A percentile compares a stretch with the other conserved stretches of the same genome.
These are phyloP conservation scores for Suhomyces bolitotheri DNA, from an alignment of 1,139 yeast species.

Conservation along the genomic window DNA sequence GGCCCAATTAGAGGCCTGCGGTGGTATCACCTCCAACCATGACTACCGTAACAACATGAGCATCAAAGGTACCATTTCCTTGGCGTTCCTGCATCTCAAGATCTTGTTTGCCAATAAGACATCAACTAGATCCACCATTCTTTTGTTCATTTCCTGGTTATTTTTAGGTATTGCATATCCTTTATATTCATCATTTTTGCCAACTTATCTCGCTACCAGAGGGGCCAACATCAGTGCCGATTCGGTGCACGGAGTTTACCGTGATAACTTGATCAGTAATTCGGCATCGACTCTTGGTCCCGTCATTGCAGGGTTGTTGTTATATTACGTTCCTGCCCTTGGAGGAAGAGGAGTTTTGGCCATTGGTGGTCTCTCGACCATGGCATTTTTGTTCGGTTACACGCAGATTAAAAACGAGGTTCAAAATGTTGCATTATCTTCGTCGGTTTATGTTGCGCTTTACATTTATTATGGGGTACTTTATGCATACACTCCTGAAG, in stretches of 20 bases:
- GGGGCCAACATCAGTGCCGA: constrained; percentile 40
- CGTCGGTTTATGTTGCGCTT: constrained; percentile 50
- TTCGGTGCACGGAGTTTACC: constrained; percentile 42
- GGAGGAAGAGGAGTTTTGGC: constrained; percentile 60
- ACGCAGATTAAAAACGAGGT: constrained; percentile 52
- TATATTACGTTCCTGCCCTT: constrained; percentile 43
- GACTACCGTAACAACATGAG: constrained; percentile 18
- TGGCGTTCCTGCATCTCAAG: constrained; percentile 23
- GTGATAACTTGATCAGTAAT: constrained; percentile 54
- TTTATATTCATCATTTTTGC: constrained; percentile 41
- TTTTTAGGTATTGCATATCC: constrained; percentile 41
- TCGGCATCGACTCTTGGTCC: constrained; percentile 59
- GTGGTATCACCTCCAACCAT: constrained; percentile 23
- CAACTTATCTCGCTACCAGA: constrained; percentile 37
- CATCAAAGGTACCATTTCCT: constrained; percentile 18
- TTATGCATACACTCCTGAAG: constrained; percentile 62
- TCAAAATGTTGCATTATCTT: constrained; percentile 54
- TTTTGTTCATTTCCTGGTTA: constrained; percentile 37
- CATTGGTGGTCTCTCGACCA: constrained; percentile 52
- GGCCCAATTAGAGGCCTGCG: constrained; percentile 30
- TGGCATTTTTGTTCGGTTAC: constrained; percentile 58
- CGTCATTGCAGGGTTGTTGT: constrained; percentile 45
- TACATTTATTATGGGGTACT: constrained; percentile 56
- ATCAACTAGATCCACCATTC: constrained; percentile 28
- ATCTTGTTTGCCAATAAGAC: constrained; percentile 30